A percentile compares a stretch with the other conserved stretches of the same genome.
Evolutionary conservation across 1,284 basidiomycete genomes (phyloP).

Genomic region (Malassezia brasiliensis): DNA sequence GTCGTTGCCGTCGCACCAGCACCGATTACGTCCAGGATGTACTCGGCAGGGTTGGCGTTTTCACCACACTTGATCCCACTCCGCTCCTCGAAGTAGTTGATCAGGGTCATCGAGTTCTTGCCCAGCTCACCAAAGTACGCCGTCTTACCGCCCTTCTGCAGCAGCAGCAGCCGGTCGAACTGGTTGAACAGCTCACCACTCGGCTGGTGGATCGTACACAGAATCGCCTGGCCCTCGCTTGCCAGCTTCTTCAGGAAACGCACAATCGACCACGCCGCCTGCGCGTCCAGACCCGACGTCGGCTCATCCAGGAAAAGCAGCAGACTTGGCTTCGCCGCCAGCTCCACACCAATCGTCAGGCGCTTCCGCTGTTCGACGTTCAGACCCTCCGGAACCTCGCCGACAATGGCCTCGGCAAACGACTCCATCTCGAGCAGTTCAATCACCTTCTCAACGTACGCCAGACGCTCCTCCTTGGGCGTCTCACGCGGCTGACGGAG

Average conservation of each 20-base stretch:
- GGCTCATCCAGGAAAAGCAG: constrained; percentile 44
- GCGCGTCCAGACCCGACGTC: constrained; percentile 34
- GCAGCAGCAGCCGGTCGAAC: constrained; percentile 33
- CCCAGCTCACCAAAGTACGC: constrained; percentile 62
- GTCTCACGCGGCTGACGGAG: constrained; percentile 31
- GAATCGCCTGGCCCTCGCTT: constrained; percentile 38
- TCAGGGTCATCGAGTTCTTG: constrained; percentile 54
- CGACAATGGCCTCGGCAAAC: constrained; percentile 35
- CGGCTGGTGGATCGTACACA: constrained; percentile 50
- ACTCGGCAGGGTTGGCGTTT: constrained; percentile 36
- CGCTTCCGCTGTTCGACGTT: constrained; percentile 39
- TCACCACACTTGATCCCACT: constrained; percentile 52
- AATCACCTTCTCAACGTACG: constrained; percentile 33
- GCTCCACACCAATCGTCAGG: constrained; percentile 37
- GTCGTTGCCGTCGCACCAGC: constrained; percentile 36
- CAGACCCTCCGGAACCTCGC: constrained; percentile 27
- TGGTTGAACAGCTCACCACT: constrained; percentile 36
- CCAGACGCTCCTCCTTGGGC: constrained; percentile 26
- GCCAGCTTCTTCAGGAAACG: constrained; percentile 47
- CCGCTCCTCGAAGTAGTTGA: constrained; percentile 62
- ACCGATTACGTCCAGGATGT: constrained; percentile 42
- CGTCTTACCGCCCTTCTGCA: constrained; percentile 35
- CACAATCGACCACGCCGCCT: constrained; percentile 33
- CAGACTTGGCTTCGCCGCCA: constrained; percentile 34
- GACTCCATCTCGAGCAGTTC: constrained; percentile 33